Conservation (phyloP, 1,284 basidiomycete species). For the Kwoniella shivajii region DNA sequence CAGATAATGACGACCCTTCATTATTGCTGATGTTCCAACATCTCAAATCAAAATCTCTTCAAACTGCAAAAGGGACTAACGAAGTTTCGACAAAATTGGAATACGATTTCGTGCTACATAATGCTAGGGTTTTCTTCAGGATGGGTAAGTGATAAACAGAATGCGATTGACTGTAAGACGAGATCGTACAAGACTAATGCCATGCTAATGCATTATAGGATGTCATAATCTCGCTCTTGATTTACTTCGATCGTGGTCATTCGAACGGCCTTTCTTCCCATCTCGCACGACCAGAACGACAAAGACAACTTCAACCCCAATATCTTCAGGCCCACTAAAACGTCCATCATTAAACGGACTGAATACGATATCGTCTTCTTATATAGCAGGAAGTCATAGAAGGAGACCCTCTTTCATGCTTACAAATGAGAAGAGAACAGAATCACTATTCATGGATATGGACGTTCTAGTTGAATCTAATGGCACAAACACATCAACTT, state of each 20-base stretch:
- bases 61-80: conserved; percentile 85
- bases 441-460: conserved; percentile 68
- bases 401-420: conserved; percentile 62
- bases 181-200: background rate
- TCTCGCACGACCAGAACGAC: conserved; percentile 37
- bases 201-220: conserved; percentile 59
- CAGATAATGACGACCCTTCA: conserved; percentile 87
- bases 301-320: conserved; percentile 11
- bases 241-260: conserved; percentile 85
- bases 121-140: conserved; percentile 82
- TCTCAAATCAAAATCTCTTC: conserved; percentile 81
- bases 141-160: conserved; percentile 69
- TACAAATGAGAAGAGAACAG: conserved; percentile 60
- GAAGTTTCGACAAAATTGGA: conserved; percentile 83
- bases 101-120: conserved; percentile 91
- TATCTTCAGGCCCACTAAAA: conserved; percentile 17
- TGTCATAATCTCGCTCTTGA: conserved; percentile 86
- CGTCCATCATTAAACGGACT: conserved; percentile 52
- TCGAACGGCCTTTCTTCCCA: conserved; percentile 67
- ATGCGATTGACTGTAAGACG: background rate
- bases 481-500: conserved; percentile 12
- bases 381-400: conserved; percentile 33
- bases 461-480: conserved; percentile 64
- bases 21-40: conserved; percentile 88
- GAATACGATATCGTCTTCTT: conserved; percentile 5